Base-by-base conservation (phyloP, 768 basidiomycete species). In the Strobilomyces dryophilus region DNA sequence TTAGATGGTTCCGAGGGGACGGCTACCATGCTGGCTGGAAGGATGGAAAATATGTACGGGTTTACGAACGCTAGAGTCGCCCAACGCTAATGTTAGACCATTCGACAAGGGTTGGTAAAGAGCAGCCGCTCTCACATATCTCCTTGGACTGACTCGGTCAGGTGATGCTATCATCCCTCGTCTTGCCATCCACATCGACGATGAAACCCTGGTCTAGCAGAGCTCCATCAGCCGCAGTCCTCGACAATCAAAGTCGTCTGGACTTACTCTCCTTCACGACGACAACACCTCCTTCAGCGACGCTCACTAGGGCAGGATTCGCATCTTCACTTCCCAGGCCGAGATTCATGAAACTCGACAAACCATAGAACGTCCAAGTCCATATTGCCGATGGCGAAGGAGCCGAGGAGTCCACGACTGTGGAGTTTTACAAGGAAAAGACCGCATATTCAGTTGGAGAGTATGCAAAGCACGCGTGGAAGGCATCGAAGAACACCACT, bases 81-180 rank as follows among this genome's bases (percentile, higher is more conserved):
- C n/a, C 47, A 65, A 56, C 80, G 73, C 20, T 80, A 86, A 85
- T 39, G 82, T 87, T 47, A 79, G 74, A 12, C 78, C 74, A 1
- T 79, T 76, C 82, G 85, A 88, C 49, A 78, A 76, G 27, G 86
- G 77, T 17, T n/a, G 18, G 27, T 4, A 8, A 20, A 48, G 8
- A 34, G 45, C 8, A 21, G 27, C n/a, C 8, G 39, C 26, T 50
- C 71, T 61, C 58, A 87, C 90, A 77, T 26, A 87, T 76, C 56
- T 95, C 93, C 61, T 94, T 92, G 21, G 90, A 90, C 44, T 85
- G 78, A n/a, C 80, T 78, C 2, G 85, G 81, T 87, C 90, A 94
- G 55, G 81, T 80, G 15, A 95, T 78, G 17, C 74, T 73, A 9
- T 70, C 60, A 2, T 71, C 59, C 35, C 80, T 74, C 0, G 79